Conservation (phyloP, 306 rosid species). For the Inga laurina region DNA sequence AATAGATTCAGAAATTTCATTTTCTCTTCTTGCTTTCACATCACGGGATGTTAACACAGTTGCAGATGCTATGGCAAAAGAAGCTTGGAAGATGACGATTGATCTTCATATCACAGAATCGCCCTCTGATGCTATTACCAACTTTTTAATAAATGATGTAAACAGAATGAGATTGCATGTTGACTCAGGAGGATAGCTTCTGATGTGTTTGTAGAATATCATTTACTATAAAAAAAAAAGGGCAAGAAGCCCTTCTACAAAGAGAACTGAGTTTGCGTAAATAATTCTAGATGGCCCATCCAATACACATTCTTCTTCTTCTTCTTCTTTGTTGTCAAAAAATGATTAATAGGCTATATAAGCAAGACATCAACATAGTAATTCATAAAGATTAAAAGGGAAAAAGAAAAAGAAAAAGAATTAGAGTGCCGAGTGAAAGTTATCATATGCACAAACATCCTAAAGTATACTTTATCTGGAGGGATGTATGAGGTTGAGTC, state of each 20-base stretch:
- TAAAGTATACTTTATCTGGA: slow-evolving; percentile 47
- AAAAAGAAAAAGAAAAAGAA: not conserved
- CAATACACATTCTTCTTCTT: not conserved
- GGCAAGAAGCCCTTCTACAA: too few species aligned
- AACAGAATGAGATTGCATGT: too few species aligned
- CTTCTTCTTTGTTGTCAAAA: slow-evolving; percentile 44
- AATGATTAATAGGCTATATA: slow-evolving; percentile 37
- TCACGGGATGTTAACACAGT: too few species aligned
- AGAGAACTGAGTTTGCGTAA: not conserved
- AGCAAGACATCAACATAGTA: slow-evolving; percentile 39
- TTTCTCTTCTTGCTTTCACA: too few species aligned
- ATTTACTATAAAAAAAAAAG: not conserved
- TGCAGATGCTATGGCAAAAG: too few species aligned
- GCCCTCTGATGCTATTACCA: too few species aligned
- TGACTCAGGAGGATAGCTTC: too few species aligned
- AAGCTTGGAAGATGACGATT: too few species aligned
- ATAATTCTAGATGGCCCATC: not conserved
- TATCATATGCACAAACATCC: slow-evolving; percentile 69
- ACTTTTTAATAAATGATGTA: too few species aligned
- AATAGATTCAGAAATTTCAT: too few species aligned
- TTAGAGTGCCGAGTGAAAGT: slow-evolving; percentile 29
- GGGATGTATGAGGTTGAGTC: slow-evolving; percentile 75
- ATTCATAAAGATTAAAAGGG: slow-evolving; percentile 17
- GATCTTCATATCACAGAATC: too few species aligned
- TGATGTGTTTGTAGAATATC: too few species aligned